Conservation (phyloP, 306 rosid genomes). For the Fagus sylvatica region DNA sequence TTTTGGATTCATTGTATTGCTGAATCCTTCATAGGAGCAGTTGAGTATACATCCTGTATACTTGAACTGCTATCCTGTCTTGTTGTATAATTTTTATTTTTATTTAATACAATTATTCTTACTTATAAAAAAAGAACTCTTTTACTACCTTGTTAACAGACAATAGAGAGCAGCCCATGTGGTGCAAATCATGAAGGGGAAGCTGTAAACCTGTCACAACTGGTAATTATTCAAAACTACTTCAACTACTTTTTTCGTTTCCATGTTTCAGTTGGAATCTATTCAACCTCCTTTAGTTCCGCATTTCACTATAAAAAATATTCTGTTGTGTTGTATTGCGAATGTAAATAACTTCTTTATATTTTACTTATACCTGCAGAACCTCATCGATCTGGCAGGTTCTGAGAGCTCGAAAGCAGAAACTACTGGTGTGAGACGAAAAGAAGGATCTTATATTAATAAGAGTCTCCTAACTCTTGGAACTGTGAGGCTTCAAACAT, state of each 20-base stretch:
- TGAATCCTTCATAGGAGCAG: too few species aligned
- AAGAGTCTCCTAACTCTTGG: conserved; percentile 98
- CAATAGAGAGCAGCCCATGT: conserved; percentile 87
- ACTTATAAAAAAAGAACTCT: conserved; percentile 10
- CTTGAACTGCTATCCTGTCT: too few species aligned
- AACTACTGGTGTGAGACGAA: conserved; percentile 95
- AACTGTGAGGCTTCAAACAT: conserved; percentile 81
- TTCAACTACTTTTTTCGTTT: conserved; percentile 26
- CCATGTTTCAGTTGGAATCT: conserved; percentile 17
- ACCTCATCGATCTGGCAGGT: conserved; percentile 99
- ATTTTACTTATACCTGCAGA: conserved; percentile 78
- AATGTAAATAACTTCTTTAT: conserved; percentile 26
- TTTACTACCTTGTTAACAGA: conserved; percentile 53
- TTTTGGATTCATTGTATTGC: too few species aligned
- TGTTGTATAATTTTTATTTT: too few species aligned
- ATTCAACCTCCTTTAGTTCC: conserved; percentile 12
- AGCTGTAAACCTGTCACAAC: conserved; percentile 87
- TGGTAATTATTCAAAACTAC: conserved; percentile 55
- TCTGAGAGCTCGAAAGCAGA: conserved; percentile 99
- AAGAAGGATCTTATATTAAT: conserved; percentile 97
- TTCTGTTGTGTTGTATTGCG: conserved; percentile 21
- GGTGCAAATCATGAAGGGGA: conserved; percentile 92
- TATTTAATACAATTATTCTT: conserved; percentile 12
- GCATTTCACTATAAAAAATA: conserved; percentile 16
- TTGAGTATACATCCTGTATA: too few species aligned